Evolutionary conservation across 768 basidiomycete species (phyloP).

Genomic region (Lyophyllum atratum): DNA sequence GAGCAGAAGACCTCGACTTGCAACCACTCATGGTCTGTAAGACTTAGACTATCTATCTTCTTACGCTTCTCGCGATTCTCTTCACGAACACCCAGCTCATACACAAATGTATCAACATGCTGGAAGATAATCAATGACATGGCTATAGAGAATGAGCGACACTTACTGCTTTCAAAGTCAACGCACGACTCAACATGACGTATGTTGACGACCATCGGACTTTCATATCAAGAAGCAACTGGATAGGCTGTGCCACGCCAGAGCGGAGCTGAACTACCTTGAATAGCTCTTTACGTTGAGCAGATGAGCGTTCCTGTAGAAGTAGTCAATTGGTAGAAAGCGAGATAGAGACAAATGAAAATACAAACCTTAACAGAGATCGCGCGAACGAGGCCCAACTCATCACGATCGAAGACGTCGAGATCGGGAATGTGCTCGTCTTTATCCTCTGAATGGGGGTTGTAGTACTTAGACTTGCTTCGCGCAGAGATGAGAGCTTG

Average conservation of each 20-base stretch:
- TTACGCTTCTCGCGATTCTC: not conserved
- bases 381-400: not conserved
- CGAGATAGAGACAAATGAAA: too few species aligned
- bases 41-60: not conserved
- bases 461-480: not conserved
- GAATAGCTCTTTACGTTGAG: not conserved
- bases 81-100: not conserved
- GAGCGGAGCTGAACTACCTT: not conserved
- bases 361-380: not conserved
- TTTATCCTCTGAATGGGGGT: not conserved
- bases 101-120: not conserved
- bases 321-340: too few species aligned
- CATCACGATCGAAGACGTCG: not conserved
- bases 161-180: too few species aligned
- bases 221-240: not conserved
- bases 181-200: not conserved
- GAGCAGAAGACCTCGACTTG: not conserved
- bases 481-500: slow-evolving; percentile 23
- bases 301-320: not conserved
- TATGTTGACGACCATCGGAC: not conserved
- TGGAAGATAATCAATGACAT: not conserved
- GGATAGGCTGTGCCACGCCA: too few species aligned
- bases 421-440: not conserved
- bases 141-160: too few species aligned
- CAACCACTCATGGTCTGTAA: not conserved